Percentiles rank a stretch among this genome's conserved stretches.
Conservation (phyloP, 768 basidiomycete genomes). For the Tulasnella sp. region DNA sequence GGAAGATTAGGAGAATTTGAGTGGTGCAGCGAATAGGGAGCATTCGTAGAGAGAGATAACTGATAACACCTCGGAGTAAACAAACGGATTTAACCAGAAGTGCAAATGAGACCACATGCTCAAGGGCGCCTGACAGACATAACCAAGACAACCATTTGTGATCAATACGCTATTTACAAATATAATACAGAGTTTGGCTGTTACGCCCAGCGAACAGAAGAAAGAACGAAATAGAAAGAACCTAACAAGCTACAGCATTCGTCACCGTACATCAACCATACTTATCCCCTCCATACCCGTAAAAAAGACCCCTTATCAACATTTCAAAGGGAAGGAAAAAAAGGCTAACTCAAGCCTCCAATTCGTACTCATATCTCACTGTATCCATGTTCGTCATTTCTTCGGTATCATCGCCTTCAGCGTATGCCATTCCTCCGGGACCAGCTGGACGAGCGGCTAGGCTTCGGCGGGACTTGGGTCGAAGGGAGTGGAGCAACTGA, state of each 20-base stretch:
- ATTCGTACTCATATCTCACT: conserved; percentile 1
- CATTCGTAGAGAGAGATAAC: not conserved
- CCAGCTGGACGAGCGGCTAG: conserved; percentile 14
- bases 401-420: conserved; percentile 8
- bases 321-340: conserved; percentile 3
- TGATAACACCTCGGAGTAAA: not conserved
- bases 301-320: not conserved
- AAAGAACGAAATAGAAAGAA: not conserved
- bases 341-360: not conserved
- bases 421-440: conserved; percentile 1
- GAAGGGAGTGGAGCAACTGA: conserved; percentile 18
- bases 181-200: not conserved
- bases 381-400: conserved; percentile 11
- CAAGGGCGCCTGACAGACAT: not conserved
- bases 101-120: conserved; percentile 5
- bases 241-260: not conserved
- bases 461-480: conserved; percentile 23
- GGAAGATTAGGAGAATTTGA: not conserved
- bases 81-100: conserved; percentile 2
- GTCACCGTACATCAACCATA: not conserved
- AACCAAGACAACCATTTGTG: not conserved
- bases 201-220: conserved; percentile 6
- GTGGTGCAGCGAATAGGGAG: conserved; percentile 1
- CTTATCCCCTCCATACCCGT: not conserved
- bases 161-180: conserved; percentile 10